These are phyloP conservation scores for Helicostylum pulchrum DNA, from an alignment of 192 early-diverging fungal genomes.

Conservation along the genomic window DNA sequence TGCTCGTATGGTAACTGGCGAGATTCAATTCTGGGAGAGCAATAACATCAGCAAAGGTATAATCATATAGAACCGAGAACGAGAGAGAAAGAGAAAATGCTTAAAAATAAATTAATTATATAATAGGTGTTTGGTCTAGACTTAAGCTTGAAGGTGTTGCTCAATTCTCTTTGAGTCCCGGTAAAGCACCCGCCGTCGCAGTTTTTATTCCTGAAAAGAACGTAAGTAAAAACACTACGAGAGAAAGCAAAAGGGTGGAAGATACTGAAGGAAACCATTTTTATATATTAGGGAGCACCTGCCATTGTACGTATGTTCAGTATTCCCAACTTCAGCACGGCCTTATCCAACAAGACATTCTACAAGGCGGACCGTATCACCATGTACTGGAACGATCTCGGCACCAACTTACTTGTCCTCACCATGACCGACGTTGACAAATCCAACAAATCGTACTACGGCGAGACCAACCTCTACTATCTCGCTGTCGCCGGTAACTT, in stretches of 20 bases:
- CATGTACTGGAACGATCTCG: constrained; percentile 91
- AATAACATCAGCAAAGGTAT: constrained; percentile 56
- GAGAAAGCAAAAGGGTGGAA: neutral
- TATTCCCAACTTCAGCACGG: constrained; percentile 66
- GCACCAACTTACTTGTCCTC: constrained; percentile 84
- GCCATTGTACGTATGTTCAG: constrained; percentile 87
- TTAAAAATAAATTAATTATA: neutral
- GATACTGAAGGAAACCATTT: neutral
- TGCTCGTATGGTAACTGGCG: constrained; percentile 79
- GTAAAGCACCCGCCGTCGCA: constrained; percentile 75
- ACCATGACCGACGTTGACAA: constrained; percentile 95
- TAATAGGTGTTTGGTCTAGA: constrained; percentile 43
- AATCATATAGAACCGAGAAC: neutral
- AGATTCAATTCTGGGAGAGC: constrained; percentile 85
- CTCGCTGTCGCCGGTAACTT: constrained; percentile 88
- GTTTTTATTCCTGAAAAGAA: constrained; percentile 90
- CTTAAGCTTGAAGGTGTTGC: constrained; percentile 75
- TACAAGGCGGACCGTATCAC: constrained; percentile 91
- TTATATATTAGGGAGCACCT: constrained; percentile 57
- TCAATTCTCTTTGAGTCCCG: constrained; percentile 87
- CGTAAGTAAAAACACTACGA: constrained; percentile 21
- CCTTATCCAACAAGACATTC: constrained; percentile 88
- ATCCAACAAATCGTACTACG: constrained; percentile 95
- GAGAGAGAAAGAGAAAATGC: too few species aligned
- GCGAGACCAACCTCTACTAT: constrained; percentile 92